These are phyloP conservation scores for Pythium monospermum DNA, from an alignment of 352 stramenopile species.

Conservation along the genomic window DNA sequence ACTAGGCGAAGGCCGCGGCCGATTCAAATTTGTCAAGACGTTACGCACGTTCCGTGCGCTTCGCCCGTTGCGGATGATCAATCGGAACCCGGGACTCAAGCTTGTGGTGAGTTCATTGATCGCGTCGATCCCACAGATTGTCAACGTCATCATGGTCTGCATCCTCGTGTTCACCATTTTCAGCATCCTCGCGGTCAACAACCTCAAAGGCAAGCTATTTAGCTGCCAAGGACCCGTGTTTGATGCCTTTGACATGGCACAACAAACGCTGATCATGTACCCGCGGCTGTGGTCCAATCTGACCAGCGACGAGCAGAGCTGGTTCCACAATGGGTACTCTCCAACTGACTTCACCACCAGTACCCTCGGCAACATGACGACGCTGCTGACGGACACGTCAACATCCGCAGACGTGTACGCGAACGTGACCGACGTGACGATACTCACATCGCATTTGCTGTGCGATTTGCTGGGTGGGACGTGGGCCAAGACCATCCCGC, in stretches of 20 bases:
- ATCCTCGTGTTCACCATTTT: slow-evolving; percentile 85
- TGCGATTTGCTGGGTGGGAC: slow-evolving; percentile 34
- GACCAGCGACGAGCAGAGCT: slow-evolving; percentile 25
- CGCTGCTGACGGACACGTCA: too few species aligned
- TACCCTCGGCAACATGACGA: too few species aligned
- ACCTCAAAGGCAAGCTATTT: slow-evolving; percentile 87
- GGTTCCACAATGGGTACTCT: too few species aligned
- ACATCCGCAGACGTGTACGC: slow-evolving; percentile 13
- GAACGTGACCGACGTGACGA: slow-evolving; percentile 3
- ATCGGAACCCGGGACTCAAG: slow-evolving; percentile 59
- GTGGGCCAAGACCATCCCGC: slow-evolving; percentile 48
- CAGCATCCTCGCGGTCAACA: slow-evolving; percentile 86
- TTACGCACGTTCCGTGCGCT: slow-evolving; percentile 77
- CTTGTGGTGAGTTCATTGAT: slow-evolving; percentile 80
- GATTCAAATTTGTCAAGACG: slow-evolving; percentile 63
- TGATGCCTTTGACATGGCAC: slow-evolving; percentile 22
- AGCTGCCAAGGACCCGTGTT: slow-evolving; percentile 57
- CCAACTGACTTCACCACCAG: slow-evolving; percentile 11
- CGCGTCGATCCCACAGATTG: slow-evolving; percentile 65
- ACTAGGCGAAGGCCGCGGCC: slow-evolving; percentile 52
- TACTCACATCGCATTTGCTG: slow-evolving; percentile 39
- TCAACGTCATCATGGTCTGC: slow-evolving; percentile 83
- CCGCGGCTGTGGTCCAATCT: slow-evolving; percentile 44
- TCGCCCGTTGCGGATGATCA: slow-evolving; percentile 83
- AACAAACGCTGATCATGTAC: slow-evolving; percentile 44